These are phyloP conservation scores for Tetrapisispora fleetii DNA, from an alignment of 805 yeast species.

Conservation along the genomic window DNA sequence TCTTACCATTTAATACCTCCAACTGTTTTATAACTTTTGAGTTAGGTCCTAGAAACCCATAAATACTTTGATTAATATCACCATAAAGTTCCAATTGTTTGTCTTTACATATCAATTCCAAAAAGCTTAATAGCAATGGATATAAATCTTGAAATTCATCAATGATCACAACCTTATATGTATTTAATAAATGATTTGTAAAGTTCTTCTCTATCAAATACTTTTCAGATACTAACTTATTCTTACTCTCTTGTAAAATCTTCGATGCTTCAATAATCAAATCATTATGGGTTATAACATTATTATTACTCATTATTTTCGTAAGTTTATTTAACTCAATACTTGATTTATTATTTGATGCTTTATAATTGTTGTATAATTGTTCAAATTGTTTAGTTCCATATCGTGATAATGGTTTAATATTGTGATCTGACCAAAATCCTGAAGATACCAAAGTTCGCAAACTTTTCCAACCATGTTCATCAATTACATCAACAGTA, in stretches of 20 bases:
- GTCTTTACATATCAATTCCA: conserved; percentile 29
- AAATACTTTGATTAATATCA: conserved; percentile 62
- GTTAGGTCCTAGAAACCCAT: conserved; percentile 52
- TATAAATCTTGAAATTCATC: conserved; percentile 73
- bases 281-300: conserved; percentile 27
- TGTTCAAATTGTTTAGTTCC: conserved; percentile 14
- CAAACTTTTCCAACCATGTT: conserved; percentile 41
- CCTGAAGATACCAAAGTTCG: conserved; percentile 27
- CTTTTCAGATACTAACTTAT: background rate
- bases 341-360: background rate
- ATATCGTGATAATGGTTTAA: conserved; percentile 1
- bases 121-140: conserved; percentile 37
- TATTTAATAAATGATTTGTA: conserved; percentile 8
- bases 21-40: conserved; percentile 26
- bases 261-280: conserved; percentile 17
- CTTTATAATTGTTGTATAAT: conserved; percentile 13
- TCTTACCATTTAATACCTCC: conserved; percentile 7
- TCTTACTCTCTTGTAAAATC: conserved; percentile 4
- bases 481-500: conserved; percentile 40
- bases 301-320: conserved; percentile 28
- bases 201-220: background rate
- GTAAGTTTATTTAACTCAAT: background rate
- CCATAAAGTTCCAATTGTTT: conserved; percentile 61
- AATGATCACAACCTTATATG: conserved; percentile 39
- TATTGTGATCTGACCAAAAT: conserved; percentile 7